Evolutionary conservation across 148 eudicot species (phyloP), one percentile per base, ranked within the genome.

Genomic region (Chenopodium album): DNA sequence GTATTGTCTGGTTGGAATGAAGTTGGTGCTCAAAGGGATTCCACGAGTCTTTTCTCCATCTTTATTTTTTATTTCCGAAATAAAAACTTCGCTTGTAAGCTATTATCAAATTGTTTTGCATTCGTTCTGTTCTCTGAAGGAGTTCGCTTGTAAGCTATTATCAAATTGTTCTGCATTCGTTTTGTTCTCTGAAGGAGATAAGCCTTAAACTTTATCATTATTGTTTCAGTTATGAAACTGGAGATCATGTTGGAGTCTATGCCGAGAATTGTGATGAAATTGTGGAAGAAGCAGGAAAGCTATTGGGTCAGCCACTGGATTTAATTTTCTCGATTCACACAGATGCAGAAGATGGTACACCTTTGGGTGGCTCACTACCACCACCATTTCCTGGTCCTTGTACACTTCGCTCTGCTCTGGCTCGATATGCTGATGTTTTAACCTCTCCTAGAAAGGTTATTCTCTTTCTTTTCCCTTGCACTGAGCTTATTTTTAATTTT

Each of bases 331-430:
- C 97, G 2, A 77, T 94, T 79, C 94, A 94, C 78, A 78, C 87
- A 60, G 94, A 94, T 79, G 88, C 89, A 31, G 92, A 91, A 54
- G 95, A 94, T 76, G 95, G 95, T 69, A 84, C 88, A 71, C 81
- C 97, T 47, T 76, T 91, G 56, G 97, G 94, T 83, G 92, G 94
- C 74, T 92, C 98, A 64, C 83, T 94, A 78, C 93, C 93, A 47
- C 97, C 98, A 48, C 94, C 97, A 76, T 94, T 94, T 73, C 92
- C 98, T 37, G 92, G 94, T 82, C 98, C 98, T 62, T 94, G 98
- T 80, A 81, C 93, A 10, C 88, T 94, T 77, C 89, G 90, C 28
- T 72, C 84, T 83, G 97, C 97, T 68, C 82, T 94, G 80, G 89
- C 98, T 12, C 84, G 76, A 78, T 91, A 94, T 90, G 92, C 97